Evolutionary conservation across 768 basidiomycete genomes (phyloP).

Genomic region (Phylloporus rhodoxanthus): DNA sequence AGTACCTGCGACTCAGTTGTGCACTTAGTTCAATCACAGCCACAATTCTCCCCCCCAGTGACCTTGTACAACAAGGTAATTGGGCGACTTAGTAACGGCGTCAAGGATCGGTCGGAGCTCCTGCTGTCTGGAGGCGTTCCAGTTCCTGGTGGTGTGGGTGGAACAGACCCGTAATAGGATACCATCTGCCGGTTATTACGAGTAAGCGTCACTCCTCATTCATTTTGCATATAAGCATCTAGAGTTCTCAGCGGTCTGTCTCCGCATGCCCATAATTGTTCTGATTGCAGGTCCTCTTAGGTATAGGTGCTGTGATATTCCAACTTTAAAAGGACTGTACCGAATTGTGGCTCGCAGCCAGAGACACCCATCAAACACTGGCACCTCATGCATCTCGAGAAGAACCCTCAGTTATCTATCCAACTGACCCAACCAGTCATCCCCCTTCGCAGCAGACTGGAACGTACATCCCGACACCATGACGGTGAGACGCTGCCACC

Average conservation of each 20-base stretch:
- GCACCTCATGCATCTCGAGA: conserved; percentile 20
- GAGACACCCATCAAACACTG: no score
- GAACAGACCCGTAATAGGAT: neutral
- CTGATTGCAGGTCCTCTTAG: neutral
- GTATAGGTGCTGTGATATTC: neutral
- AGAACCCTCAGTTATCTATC: conserved; percentile 44
- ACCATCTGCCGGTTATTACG: neutral
- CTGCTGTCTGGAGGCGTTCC: neutral
- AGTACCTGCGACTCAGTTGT: no score
- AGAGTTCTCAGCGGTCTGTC: neutral
- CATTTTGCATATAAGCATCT: neutral
- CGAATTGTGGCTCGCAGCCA: neutral
- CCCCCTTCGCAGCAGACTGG: conserved; percentile 47
- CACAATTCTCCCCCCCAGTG: no score
- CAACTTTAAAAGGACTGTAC: conserved; percentile 1
- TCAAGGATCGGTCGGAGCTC: neutral
- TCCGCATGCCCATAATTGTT: neutral
- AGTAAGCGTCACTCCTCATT: neutral
- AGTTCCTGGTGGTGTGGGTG: neutral
- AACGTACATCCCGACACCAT: conserved; percentile 27
- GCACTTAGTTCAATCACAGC: no score
- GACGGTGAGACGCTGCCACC: conserved; percentile 43
- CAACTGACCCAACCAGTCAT: conserved; percentile 70
- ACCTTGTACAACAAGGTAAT: no score
- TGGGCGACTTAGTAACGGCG: neutral